phyloP scores from a whole-genome alignment of 768 basidiomycete genomes.

The Leccinum rimulosum region DNA sequence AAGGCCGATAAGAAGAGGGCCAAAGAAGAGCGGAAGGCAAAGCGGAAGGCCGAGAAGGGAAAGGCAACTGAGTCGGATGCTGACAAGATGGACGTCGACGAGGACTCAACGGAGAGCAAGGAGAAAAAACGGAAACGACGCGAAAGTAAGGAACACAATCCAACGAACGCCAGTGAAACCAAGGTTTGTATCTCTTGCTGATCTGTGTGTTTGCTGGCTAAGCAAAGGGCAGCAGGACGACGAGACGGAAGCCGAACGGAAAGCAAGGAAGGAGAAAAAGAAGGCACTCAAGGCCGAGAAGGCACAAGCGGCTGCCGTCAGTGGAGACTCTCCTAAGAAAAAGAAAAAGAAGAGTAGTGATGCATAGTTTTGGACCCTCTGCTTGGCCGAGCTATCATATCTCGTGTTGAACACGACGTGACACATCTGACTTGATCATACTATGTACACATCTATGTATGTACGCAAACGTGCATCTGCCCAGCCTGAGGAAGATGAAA shows the following conservation, averaged over 20 bases:
- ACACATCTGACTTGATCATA: neutral
- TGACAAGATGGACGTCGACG: constrained; percentile 46
- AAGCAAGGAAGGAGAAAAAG: constrained; percentile 77
- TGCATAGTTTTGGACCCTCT: constrained; percentile 17
- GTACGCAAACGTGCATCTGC: neutral
- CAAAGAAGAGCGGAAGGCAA: constrained; percentile 76
- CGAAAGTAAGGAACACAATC: constrained; percentile 53
- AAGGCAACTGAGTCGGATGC: constrained; percentile 41
- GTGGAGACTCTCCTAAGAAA: constrained; percentile 44
- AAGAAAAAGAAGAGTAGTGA: constrained; percentile 40
- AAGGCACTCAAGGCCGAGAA: constrained; percentile 80
- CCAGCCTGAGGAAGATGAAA: too few relatives aligned
- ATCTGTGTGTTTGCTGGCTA: constrained; percentile 5
- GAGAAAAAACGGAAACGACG: constrained; percentile 48
- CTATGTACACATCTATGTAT: neutral
- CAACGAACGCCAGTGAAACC: constrained; percentile 35
- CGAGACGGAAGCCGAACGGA: constrained; percentile 83
- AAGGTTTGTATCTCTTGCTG: constrained; percentile 38
- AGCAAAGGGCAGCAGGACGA: constrained; percentile 36
- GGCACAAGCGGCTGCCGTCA: constrained; percentile 41
- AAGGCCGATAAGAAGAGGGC: constrained; percentile 83
- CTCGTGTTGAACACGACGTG: neutral
- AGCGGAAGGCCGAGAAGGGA: constrained; percentile 55
- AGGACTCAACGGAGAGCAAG: constrained; percentile 35
- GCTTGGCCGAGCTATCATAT: neutral